Evolutionary conservation across 345 rosid species (phyloP).

Genomic region (Populus nigra): DNA sequence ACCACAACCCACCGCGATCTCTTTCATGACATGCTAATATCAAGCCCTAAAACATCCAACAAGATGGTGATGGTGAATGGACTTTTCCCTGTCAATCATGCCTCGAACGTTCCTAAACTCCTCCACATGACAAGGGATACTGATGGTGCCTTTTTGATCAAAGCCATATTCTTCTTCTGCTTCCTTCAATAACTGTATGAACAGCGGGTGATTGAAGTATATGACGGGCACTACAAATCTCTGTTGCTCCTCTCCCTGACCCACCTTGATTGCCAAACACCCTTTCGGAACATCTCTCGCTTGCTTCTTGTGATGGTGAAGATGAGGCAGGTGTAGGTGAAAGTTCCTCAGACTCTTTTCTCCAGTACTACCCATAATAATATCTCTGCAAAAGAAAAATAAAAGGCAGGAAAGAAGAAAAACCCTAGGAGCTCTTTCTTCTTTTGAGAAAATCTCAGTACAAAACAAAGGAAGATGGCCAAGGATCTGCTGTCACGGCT

Average conservation of each 20-base stretch:
- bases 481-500: slow-evolving; percentile 36
- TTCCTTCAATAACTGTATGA: slow-evolving; percentile 25
- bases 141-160: slow-evolving; percentile 31
- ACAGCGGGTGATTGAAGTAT: slow-evolving; percentile 32
- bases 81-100: slow-evolving; percentile 58
- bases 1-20: slow-evolving; percentile 29
- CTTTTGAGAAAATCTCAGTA: slow-evolving; percentile 15
- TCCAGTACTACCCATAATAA: slow-evolving; percentile 42
- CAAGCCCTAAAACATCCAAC: slow-evolving; percentile 64
- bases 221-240: slow-evolving; percentile 34
- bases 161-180: slow-evolving; percentile 36
- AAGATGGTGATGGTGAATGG: slow-evolving; percentile 46
- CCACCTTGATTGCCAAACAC: slow-evolving; percentile 33
- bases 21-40: neutral
- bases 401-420: neutral
- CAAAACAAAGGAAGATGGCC: slow-evolving; percentile 36
- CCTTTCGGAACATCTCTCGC: slow-evolving; percentile 27
- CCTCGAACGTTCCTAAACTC: slow-evolving; percentile 31
- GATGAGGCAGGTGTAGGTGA: slow-evolving; percentile 21
- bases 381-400: neutral
- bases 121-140: slow-evolving; percentile 35
- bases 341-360: slow-evolving; percentile 28
- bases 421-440: slow-evolving; percentile 1
- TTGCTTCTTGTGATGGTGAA: slow-evolving; percentile 13
- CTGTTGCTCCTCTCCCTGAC: slow-evolving; percentile 31